phyloP scores from a whole-genome alignment of 768 basidiomycete species.

The Leccinum pellstonianum region DNA sequence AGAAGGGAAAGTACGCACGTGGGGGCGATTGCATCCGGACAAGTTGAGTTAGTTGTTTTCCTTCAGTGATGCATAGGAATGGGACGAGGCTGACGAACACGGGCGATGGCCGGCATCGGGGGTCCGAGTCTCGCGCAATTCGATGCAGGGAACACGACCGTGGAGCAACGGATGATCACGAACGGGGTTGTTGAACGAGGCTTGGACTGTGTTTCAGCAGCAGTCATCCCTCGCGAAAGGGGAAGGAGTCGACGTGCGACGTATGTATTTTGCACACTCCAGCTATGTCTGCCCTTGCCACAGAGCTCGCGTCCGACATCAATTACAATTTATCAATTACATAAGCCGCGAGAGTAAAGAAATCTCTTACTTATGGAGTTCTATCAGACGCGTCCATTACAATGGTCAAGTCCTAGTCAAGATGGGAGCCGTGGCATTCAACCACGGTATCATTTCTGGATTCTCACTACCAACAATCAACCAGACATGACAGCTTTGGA shows the following conservation, averaged over 20 bases:
- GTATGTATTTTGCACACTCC: too few species aligned
- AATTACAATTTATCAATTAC: too few species aligned
- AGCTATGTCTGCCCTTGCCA: too few species aligned
- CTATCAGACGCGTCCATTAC: too few species aligned
- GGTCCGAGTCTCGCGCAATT: not conserved
- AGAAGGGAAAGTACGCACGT: constrained; percentile 80
- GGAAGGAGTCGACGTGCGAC: too few species aligned
- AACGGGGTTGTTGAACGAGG: constrained; percentile 89
- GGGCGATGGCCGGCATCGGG: too few species aligned
- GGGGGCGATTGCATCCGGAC: constrained; percentile 97
- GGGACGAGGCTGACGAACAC: not conserved
- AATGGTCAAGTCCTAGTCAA: constrained; percentile 62
- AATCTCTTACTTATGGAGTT: too few species aligned
- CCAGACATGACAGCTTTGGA: constrained; percentile 57
- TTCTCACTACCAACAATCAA: not conserved
- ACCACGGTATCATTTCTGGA: too few species aligned
- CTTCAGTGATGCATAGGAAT: not conserved
- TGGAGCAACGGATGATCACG: constrained; percentile 95
- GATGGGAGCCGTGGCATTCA: constrained; percentile 67
- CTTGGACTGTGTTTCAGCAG: constrained; percentile 76
- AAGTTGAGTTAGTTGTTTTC: constrained; percentile 57
- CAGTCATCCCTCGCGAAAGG: constrained; percentile 1
- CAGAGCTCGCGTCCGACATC: too few species aligned
- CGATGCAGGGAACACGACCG: constrained; percentile 71
- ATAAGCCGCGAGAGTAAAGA: too few species aligned